Evolutionary conservation across 2,329 filamentous ascomycete species (phyloP), one percentile per base, ranked within the genome.

Genomic region (Helotiales sp.): DNA sequence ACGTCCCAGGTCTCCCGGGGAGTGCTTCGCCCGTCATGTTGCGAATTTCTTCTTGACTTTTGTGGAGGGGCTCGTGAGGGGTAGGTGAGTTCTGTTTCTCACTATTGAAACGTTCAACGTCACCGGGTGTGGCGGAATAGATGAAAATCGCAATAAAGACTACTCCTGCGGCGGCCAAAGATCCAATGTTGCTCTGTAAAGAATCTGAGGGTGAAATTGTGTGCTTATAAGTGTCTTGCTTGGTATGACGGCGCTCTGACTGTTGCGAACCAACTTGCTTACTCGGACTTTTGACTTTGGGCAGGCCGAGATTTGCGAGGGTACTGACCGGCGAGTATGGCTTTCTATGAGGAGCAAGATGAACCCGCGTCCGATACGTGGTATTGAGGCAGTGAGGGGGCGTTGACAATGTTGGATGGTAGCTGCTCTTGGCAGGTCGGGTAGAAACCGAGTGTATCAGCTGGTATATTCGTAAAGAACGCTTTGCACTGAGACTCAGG

Each of bases 1-100:
- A 80, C 66, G 90, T 96, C 58, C 91, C 92, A 54, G 91, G 84
- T 60, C 92, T 86, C 53, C 95, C 95, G 34, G 88, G 83, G 44
- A 81, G 81, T 22, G 70, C 60, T 66, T 80, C 73, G 29, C 68
- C 67, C 24, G 77, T 67, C 79, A 81, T 80, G 30, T 66, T 64
- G 61, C 56, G 53, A 27, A 61, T 62, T 51, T 57, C 44, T 17
- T 53, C 48, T 29, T 63, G 51, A 17, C 33, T 47, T 19, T 58
- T 46, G 24, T 54, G 19, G n/a, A 46, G 15, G 5, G 40, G 15
- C 34, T 54, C 51, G 46, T 19, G 46, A 9, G 44, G 22, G 17
- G 5, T 49, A 22, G 48, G 55, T 19, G 50, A 29, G 34, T 47
- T 48, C 40, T 48, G 27, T 29, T 57, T 29, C 33, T 42, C 24